Percentiles rank a stretch among this genome's conserved stretches.
Evolutionary conservation across 1,284 basidiomycete species (phyloP).

Genomic region (Leccinum pachyderme): DNA sequence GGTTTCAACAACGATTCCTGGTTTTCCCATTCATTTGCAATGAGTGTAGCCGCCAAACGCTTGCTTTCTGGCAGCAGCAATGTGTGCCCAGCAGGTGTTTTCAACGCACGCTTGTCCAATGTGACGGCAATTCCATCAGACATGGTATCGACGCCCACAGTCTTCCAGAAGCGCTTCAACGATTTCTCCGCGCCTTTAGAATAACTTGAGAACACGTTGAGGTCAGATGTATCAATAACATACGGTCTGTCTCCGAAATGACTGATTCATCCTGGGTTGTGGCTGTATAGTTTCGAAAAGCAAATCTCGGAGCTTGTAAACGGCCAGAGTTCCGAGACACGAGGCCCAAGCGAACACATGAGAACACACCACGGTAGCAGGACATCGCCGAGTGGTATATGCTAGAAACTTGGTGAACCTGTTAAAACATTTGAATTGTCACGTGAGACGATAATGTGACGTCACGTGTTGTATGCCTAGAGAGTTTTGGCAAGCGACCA

Average conservation of each 20-base stretch:
- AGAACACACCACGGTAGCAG: conserved; percentile 4
- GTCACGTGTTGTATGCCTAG: conserved; percentile 18
- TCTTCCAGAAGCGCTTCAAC: conserved; percentile 89
- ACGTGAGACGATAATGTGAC: conserved; percentile 30
- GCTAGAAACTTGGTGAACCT: neutral
- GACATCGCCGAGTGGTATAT: conserved; percentile 14
- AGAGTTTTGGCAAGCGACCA: neutral
- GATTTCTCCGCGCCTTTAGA: conserved; percentile 83
- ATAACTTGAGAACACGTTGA: conserved; percentile 10
- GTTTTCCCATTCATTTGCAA: conserved; percentile 96
- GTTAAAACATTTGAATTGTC: conserved; percentile 2
- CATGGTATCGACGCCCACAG: conserved; percentile 67
- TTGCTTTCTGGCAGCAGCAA: conserved; percentile 74
- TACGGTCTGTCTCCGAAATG: conserved; percentile 59
- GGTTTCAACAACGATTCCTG: conserved; percentile 86
- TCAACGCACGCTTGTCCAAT: conserved; percentile 83
- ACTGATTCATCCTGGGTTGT: conserved; percentile 39
- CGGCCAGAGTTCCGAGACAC: neutral
- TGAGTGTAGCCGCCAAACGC: conserved; percentile 74
- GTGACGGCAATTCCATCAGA: conserved; percentile 65
- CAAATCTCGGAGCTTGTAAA: neutral
- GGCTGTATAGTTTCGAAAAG: conserved; percentile 16
- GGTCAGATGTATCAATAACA: conserved; percentile 13
- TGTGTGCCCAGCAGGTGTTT: conserved; percentile 81
- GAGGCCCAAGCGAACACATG: conserved; percentile 4